Conservation (phyloP, 768 basidiomycete species). For the Tephrocybe sp. region DNA sequence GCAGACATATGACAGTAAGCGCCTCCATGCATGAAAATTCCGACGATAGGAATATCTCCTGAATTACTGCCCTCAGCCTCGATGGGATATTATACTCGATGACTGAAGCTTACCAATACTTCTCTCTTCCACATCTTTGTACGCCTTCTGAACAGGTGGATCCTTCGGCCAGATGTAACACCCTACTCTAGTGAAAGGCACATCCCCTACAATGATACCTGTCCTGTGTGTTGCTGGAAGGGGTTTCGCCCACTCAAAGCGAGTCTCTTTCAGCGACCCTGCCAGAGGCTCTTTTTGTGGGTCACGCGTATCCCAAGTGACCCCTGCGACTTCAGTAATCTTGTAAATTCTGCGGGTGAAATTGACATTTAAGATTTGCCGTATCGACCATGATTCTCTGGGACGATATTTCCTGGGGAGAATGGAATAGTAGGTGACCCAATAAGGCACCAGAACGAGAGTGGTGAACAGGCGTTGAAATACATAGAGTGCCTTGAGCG, state of each 20-base stretch:
- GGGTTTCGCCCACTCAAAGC: conserved; percentile 49
- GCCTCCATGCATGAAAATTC: conserved; percentile 55
- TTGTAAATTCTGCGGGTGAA: conserved; percentile 53
- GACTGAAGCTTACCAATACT: background rate
- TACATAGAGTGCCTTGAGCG: conserved; percentile 33
- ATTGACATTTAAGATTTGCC: conserved; percentile 49
- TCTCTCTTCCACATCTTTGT: conserved; percentile 1
- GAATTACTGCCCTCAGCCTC: conserved; percentile 17
- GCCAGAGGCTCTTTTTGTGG: conserved; percentile 36
- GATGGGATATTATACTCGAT: background rate
- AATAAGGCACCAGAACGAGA: conserved; percentile 43
- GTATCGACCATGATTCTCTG: conserved; percentile 49
- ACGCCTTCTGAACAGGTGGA: conserved; percentile 14
- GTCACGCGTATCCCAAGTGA: conserved; percentile 52
- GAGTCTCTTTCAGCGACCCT: conserved; percentile 39
- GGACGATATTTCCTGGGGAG: conserved; percentile 44
- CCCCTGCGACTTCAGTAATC: conserved; percentile 56
- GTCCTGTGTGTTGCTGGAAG: conserved; percentile 38
- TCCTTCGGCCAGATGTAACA: conserved; percentile 49
- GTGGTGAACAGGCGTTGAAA: conserved; percentile 48
- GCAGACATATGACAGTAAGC: conserved; percentile 61
- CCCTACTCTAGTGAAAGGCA: conserved; percentile 43
- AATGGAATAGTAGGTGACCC: conserved; percentile 43
- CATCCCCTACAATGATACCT: conserved; percentile 39
- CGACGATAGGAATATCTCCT: conserved; percentile 34